A percentile compares a stretch with the other conserved stretches of the same genome.
These are phyloP conservation scores for Antitrichia curtipendula DNA, from an alignment of 225 moss, liverwort and hornwort species.

Conservation along the genomic window DNA sequence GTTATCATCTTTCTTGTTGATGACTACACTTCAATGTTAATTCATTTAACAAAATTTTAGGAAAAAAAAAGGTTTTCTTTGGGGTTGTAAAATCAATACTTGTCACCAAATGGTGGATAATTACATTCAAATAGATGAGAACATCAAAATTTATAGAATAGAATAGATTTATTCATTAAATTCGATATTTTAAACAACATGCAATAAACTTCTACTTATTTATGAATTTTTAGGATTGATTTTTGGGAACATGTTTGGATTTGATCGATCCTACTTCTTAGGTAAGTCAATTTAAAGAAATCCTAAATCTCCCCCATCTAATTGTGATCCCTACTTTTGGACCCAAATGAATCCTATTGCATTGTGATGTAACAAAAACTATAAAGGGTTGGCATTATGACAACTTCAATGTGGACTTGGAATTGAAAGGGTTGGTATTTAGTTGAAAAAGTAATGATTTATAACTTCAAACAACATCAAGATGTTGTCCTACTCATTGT, in stretches of 20 bases:
- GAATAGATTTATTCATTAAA: no score
- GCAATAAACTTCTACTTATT: not conserved
- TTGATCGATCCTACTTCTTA: not conserved
- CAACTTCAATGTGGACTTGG: not conserved
- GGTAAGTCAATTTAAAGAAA: not conserved
- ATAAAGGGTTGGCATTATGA: not conserved
- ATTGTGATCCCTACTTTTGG: not conserved
- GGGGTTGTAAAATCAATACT: no score
- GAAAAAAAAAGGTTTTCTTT: no score
- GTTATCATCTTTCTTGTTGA: no score
- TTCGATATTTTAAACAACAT: no score
- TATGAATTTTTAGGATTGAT: no score
- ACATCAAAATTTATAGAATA: no score
- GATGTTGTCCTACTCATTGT: not conserved
- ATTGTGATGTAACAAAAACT: not conserved
- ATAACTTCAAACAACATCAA: not conserved
- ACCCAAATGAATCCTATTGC: not conserved
- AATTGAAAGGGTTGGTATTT: not conserved
- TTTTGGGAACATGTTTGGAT: not conserved
- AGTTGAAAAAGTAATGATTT: not conserved
- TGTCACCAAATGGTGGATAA: no score
- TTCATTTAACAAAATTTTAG: no score
- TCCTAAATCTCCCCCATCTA: not conserved
- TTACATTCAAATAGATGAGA: no score
- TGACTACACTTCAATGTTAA: no score